A percentile compares a stretch with the other conserved stretches of the same genome.
These are phyloP conservation scores for Stevia rebaudiana DNA, from an alignment of 140 eudicot genomes.

Conservation along the genomic window DNA sequence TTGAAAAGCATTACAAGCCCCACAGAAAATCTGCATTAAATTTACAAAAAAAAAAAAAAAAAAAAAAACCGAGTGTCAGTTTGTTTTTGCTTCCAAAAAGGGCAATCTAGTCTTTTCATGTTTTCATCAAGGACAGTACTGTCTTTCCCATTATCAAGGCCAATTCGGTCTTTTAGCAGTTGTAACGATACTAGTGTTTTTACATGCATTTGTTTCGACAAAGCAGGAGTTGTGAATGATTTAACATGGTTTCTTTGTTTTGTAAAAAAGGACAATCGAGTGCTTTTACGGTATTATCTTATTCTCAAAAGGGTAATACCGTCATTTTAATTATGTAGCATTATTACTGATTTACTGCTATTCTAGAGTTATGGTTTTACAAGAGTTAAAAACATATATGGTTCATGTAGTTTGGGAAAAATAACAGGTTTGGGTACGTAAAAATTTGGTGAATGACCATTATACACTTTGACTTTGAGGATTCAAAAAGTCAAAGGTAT, in stretches of 20 bases:
- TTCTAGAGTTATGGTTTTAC: background rate
- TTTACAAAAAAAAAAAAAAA: too few relatives aligned
- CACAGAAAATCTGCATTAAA: conserved; percentile 52
- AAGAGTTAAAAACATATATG: too few relatives aligned
- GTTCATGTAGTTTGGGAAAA: too few relatives aligned
- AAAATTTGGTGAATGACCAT: too few relatives aligned
- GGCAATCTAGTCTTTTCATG: conserved; percentile 8
- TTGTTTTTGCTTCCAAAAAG: background rate
- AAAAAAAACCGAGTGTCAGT: background rate
- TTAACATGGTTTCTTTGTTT: background rate
- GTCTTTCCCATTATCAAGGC: background rate
- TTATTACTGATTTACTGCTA: background rate
- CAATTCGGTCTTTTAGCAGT: background rate
- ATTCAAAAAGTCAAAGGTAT: too few relatives aligned
- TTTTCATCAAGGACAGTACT: background rate
- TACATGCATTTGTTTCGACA: background rate
- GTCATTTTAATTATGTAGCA: background rate
- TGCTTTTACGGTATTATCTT: background rate
- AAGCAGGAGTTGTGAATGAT: background rate
- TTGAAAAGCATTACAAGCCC: conserved; percentile 73
- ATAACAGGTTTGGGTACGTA: too few relatives aligned
- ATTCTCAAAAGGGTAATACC: background rate
- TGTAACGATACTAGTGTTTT: background rate
- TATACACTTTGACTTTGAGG: background rate
- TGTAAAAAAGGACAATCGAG: background rate